A percentile compares a stretch with the other conserved stretches of the same genome.
These are phyloP conservation scores for Trametes meyenii DNA, from an alignment of 768 basidiomycete genomes.

Conservation along the genomic window DNA sequence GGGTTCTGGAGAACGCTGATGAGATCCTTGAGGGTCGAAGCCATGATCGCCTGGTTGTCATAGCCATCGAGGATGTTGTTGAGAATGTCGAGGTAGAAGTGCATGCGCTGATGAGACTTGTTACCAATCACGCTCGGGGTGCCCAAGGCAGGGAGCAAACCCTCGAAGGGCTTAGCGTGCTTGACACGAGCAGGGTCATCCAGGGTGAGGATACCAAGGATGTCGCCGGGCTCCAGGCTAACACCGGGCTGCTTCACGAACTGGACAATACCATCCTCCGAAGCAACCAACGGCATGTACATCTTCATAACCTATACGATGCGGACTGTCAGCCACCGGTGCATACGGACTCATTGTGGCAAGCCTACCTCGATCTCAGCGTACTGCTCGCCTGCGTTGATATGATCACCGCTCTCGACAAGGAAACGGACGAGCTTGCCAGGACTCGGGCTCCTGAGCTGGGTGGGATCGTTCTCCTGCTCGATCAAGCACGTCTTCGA, in stretches of 20 bases:
- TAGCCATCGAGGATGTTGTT: constrained; percentile 95
- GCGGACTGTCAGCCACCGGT: background rate
- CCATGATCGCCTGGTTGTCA: constrained; percentile 94
- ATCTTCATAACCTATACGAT: constrained; percentile 91
- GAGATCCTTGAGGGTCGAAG: constrained; percentile 83
- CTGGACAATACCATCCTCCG: constrained; percentile 92
- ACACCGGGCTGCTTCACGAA: constrained; percentile 98
- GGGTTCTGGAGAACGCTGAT: constrained; percentile 79
- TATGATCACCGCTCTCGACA: constrained; percentile 95
- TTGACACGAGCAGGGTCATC: constrained; percentile 97
- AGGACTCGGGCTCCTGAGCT: constrained; percentile 92
- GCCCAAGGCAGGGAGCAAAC: constrained; percentile 87
- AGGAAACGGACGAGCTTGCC: constrained; percentile 95
- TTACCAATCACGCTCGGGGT: constrained; percentile 82
- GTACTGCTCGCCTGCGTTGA: constrained; percentile 95
- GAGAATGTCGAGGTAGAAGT: constrained; percentile 72
- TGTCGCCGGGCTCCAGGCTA: constrained; percentile 94
- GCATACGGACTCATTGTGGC: background rate
- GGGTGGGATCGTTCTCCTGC: constrained; percentile 99
- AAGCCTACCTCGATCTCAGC: constrained; percentile 90
- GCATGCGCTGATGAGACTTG: constrained; percentile 87
- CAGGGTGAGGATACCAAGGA: constrained; percentile 93
- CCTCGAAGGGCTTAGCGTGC: constrained; percentile 98
- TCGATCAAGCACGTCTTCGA: constrained; percentile 98
- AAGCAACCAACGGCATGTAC: constrained; percentile 97